Evolutionary conservation across 2,329 filamentous ascomycete genomes (phyloP).

Genomic region (Pochonia chlamydosporia): DNA sequence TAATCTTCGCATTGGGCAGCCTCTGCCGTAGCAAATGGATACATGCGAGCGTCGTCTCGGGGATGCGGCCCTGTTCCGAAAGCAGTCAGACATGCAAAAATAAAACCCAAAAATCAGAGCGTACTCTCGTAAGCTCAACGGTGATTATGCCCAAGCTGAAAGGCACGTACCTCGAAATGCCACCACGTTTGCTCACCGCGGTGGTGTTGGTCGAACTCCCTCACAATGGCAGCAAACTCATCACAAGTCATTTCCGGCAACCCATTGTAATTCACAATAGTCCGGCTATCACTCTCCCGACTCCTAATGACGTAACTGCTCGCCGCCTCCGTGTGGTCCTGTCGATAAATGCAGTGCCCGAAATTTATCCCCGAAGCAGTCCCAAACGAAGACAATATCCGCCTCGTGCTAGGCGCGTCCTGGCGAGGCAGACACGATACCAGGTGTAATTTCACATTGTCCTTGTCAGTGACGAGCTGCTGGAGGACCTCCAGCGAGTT

Average conservation of each 20-base stretch:
- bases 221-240: conserved; percentile 49
- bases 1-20: conserved; percentile 45
- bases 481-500: conserved; percentile 67
- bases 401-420: conserved; percentile 42
- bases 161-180: conserved; percentile 60
- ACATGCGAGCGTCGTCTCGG: conserved; percentile 53
- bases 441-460: conserved; percentile 33
- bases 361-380: conserved; percentile 38
- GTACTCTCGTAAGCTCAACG: no score
- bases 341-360: conserved; percentile 53
- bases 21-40: conserved; percentile 47
- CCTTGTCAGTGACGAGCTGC: conserved; percentile 43
- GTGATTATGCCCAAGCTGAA: background rate
- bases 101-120: conserved; percentile 1
- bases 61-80: conserved; percentile 55
- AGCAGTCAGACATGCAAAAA: background rate
- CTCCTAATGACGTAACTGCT: conserved; percentile 67
- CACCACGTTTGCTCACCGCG: conserved; percentile 53
- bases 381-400: conserved; percentile 51
- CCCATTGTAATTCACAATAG: conserved; percentile 64
- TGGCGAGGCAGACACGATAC: conserved; percentile 49
- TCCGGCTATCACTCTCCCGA: conserved; percentile 52
- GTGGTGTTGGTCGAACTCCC: conserved; percentile 29
- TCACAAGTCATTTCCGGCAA: conserved; percentile 60
- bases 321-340: conserved; percentile 48